phyloP scores from a whole-genome alignment of 23 red algal species.

The Porphyridium purpureum region DNA sequence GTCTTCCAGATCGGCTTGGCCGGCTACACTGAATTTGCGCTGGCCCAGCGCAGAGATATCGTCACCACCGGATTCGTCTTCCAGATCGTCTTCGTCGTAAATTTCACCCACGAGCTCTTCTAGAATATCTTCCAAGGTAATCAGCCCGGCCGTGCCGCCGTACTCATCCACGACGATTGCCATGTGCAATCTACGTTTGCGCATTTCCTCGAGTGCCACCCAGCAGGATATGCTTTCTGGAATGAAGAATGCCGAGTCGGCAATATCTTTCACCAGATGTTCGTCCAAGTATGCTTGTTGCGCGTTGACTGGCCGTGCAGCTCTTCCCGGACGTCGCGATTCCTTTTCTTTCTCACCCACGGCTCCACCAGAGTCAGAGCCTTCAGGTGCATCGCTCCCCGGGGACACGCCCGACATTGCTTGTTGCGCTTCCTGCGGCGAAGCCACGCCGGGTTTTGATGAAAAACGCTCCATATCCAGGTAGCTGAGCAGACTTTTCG shows the following conservation, averaged over 20 bases:
- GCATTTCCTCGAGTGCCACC: conserved; percentile 90
- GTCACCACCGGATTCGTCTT: conserved; percentile 45
- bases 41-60: conserved; percentile 19
- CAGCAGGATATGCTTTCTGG: conserved; percentile 89
- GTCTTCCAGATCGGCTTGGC: conserved; percentile 67
- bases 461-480: no score
- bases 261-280: conserved; percentile 34
- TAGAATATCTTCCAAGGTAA: conserved; percentile 96
- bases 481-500: conserved; percentile 47
- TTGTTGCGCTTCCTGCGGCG: no score
- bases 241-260: conserved; percentile 85
- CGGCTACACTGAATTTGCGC: conserved; percentile 42
- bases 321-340: no score
- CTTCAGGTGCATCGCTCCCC: no score
- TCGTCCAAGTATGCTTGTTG: no score
- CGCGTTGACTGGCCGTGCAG: no score
- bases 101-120: conserved; percentile 99
- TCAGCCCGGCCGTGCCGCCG: conserved; percentile 87
- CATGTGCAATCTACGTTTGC: conserved; percentile 76
- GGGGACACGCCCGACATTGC: no score
- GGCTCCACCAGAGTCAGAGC: no score
- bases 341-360: no score
- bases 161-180: conserved; percentile 99
- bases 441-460: no score
- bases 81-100: conserved; percentile 99